These are phyloP conservation scores for Tetraselmis chui DNA, from an alignment of 139 green algal genomes.

Conservation along the genomic window DNA sequence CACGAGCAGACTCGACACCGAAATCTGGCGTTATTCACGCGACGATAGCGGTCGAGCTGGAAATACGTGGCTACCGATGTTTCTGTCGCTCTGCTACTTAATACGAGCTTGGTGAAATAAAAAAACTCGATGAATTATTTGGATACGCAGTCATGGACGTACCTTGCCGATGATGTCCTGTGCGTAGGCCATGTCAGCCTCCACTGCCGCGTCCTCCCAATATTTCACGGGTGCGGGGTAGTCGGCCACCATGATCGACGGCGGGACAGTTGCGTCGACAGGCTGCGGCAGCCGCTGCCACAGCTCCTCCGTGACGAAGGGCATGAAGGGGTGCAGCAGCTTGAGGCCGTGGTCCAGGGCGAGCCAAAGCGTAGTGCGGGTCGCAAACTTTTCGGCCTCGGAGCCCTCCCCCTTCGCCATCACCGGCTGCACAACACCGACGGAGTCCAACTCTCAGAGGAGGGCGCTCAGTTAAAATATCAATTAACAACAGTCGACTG, in stretches of 20 bases:
- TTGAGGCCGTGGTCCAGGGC: constrained; percentile 79
- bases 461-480: too few species aligned
- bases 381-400: constrained; percentile 48
- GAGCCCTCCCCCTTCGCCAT: constrained; percentile 33
- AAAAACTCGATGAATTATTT: too few species aligned
- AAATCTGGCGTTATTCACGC: too few species aligned
- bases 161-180: constrained; percentile 7
- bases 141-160: too few species aligned
- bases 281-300: constrained; percentile 75
- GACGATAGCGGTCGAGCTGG: too few species aligned
- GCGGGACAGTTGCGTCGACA: neutral
- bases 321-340: constrained; percentile 97
- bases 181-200: constrained; percentile 59
- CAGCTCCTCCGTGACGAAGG: constrained; percentile 94
- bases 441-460: too few species aligned
- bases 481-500: too few species aligned
- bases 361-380: constrained; percentile 63
- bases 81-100: too few species aligned
- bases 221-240: constrained; percentile 47
- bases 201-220: constrained; percentile 36
- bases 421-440: too few species aligned
- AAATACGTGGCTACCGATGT: too few species aligned
- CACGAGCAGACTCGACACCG: too few species aligned
- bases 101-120: too few species aligned
- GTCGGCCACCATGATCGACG: constrained; percentile 75